These are phyloP conservation scores for Phytophthora melonis DNA, from an alignment of 352 stramenopile genomes.

Conservation along the genomic window DNA sequence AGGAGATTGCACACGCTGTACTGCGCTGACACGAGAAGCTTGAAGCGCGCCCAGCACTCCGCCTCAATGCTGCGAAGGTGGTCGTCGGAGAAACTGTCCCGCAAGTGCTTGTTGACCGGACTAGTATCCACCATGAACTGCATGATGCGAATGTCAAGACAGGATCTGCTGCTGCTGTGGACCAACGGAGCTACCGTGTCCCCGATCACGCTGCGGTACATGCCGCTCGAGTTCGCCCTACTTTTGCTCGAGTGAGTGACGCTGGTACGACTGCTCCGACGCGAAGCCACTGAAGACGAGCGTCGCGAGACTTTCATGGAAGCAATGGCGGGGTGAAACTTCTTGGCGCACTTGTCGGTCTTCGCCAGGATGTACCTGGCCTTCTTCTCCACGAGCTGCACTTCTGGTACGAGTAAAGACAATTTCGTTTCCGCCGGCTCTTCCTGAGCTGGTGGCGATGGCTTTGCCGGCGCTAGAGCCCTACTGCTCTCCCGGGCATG, in stretches of 20 bases:
- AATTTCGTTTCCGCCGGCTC: constrained; percentile 14
- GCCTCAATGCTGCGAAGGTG: constrained; percentile 50
- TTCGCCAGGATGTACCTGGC: constrained; percentile 64
- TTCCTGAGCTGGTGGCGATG: background rate
- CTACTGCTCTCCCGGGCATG: constrained; percentile 2
- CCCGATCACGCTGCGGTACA: constrained; percentile 29
- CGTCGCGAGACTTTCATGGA: constrained; percentile 17
- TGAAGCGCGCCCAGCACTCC: constrained; percentile 66
- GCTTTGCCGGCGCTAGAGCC: background rate
- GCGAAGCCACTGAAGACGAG: constrained; percentile 20
- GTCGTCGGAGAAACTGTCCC: constrained; percentile 48
- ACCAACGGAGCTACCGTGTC: constrained; percentile 12
- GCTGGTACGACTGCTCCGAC: constrained; percentile 16
- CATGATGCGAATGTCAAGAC: constrained; percentile 25
- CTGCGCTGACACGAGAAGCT: constrained; percentile 48
- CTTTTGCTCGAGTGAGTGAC: constrained; percentile 23
- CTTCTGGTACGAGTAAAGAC: constrained; percentile 41
- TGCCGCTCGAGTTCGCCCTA: constrained; percentile 22
- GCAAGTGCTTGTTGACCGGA: constrained; percentile 62
- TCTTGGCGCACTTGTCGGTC: constrained; percentile 47
- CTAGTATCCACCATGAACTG: constrained; percentile 68
- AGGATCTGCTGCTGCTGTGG: background rate
- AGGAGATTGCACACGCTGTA: constrained; percentile 43
- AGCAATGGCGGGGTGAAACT: constrained; percentile 33
- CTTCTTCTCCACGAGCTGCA: constrained; percentile 65